A percentile compares a stretch with the other conserved stretches of the same genome.
phyloP scores from a whole-genome alignment of 2,329 filamentous ascomycete genomes.

The Diaporthe aspalathi region DNA sequence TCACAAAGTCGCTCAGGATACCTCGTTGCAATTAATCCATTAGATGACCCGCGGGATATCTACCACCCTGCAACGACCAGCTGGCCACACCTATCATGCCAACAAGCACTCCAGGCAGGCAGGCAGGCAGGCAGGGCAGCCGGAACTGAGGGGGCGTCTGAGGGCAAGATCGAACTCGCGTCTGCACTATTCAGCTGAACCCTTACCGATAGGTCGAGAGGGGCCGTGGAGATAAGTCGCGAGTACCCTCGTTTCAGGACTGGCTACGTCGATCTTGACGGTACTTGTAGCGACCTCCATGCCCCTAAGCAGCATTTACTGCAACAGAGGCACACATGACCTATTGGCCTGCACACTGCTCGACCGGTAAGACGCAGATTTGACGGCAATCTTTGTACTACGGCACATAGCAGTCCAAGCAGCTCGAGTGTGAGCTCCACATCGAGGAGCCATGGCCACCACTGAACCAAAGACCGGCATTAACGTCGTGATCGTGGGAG shows the following conservation, averaged over 20 bases:
- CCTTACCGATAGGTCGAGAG: not conserved
- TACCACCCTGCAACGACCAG: constrained; percentile 12
- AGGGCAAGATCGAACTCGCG: not conserved
- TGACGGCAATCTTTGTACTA: not conserved
- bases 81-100: not conserved
- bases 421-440: not conserved
- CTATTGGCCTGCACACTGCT: not conserved
- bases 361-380: not conserved
- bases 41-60: constrained; percentile 30
- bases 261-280: not conserved
- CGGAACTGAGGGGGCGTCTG: constrained; percentile 18
- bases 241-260: constrained; percentile 5
- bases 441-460: constrained; percentile 15
- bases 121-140: not conserved
- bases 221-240: not conserved
- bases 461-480: constrained; percentile 56
- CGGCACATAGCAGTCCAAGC: not conserved
- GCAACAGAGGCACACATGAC: not conserved
- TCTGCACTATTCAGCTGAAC: not conserved
- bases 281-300: not conserved
- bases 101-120: too few relatives aligned
- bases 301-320: not conserved
- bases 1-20: constrained; percentile 6
- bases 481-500: constrained; percentile 63
- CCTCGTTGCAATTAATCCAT: constrained; percentile 2